Evolutionary conservation across 2,329 filamentous ascomycete species (phyloP), one percentile per base, ranked within the genome.

Genomic region (Ophiostoma sp.): DNA sequence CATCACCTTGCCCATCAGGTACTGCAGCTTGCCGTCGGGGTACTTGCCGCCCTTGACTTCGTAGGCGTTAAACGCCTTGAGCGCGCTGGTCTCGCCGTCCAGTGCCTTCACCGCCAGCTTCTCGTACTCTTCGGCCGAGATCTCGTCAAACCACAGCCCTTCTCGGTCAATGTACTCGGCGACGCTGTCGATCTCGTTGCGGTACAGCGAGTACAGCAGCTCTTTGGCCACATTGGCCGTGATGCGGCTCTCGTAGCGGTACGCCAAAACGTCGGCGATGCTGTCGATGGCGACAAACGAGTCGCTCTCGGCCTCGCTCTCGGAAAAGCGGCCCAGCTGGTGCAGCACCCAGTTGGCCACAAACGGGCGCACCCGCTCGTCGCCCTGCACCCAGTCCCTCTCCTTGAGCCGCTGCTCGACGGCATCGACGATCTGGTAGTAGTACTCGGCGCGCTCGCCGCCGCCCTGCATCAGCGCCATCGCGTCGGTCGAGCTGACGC

Each of bases 391-490:
- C 27, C 27, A 1, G 27, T 31, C 3, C 27, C 3, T 4, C 33
- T 5, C 15, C 6, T 3, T 36, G 7, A 74, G 27, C 0, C 75
- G 74, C 20, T 35, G 67, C 66, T 81, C 78, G 0, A 89, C 76
- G 1, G 78, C 77, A 2, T 83, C 81, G 1, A 91, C 82, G 0
- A 92, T 86, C 35, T 86, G 84, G 76, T 90, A 89, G 76, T 93
- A 96, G 78, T 94, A 97, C 74, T 97, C 89, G 4, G 95, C 81
- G 60, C 94, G 86, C 8, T 88, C 88, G 8, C 94, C 94, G 69
- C 90, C 86, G 73, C 98, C 91, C 0, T 96, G 82, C 66, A 94
- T 84, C 44, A 99, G 82, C 0, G 93, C 91, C 73, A 91, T 86
- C 1, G 94, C 94, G 76, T 99, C 95, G 77, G 95, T 95, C 8